Evolutionary conservation across 2,329 filamentous ascomycete genomes (phyloP).

Genomic region (Fusarium siculi): DNA sequence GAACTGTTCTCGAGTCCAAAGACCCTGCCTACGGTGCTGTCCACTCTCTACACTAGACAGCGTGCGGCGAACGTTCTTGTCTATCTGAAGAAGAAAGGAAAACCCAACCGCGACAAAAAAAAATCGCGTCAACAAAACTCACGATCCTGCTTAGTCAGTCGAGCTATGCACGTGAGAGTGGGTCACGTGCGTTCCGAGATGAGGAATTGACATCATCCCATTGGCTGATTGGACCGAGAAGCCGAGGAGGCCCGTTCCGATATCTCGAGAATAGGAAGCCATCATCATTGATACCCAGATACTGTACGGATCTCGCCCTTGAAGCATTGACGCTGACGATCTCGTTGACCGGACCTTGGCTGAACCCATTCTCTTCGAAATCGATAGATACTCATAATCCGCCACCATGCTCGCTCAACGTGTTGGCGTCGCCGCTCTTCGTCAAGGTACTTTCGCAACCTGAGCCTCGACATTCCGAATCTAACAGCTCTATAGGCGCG

Average conservation of each 20-base stretch:
- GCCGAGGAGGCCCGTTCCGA: slow-evolving; percentile 49
- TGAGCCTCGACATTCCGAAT: slow-evolving; percentile 23
- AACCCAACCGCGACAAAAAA: slow-evolving; percentile 29
- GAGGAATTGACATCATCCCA: slow-evolving; percentile 52
- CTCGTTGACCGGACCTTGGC: slow-evolving; percentile 35
- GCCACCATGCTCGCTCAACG: slow-evolving; percentile 66
- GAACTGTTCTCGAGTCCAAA: slow-evolving; percentile 53
- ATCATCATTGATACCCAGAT: slow-evolving; percentile 37
- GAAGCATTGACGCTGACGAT: slow-evolving; percentile 37
- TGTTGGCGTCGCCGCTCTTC: slow-evolving; percentile 68
- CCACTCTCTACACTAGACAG: slow-evolving; percentile 47
- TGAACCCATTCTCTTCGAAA: slow-evolving; percentile 9
- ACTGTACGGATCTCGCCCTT: slow-evolving; percentile 1
- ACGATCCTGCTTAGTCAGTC: slow-evolving; percentile 6
- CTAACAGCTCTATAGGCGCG: slow-evolving; percentile 47
- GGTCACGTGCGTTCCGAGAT: slow-evolving; percentile 48
- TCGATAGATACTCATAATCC: slow-evolving; percentile 2
- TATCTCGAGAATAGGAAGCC: slow-evolving; percentile 31
- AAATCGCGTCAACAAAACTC: slow-evolving; percentile 4
- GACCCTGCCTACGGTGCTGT: slow-evolving; percentile 46
- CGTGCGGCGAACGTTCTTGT: slow-evolving; percentile 57
- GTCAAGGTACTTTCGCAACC: slow-evolving; percentile 59
- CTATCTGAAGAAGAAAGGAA: slow-evolving; percentile 60
- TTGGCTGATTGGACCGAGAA: slow-evolving; percentile 59
- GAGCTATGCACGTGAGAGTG: not conserved